Conservation (phyloP, 352 stramenopile species). For the Globisporangium lucens region DNA sequence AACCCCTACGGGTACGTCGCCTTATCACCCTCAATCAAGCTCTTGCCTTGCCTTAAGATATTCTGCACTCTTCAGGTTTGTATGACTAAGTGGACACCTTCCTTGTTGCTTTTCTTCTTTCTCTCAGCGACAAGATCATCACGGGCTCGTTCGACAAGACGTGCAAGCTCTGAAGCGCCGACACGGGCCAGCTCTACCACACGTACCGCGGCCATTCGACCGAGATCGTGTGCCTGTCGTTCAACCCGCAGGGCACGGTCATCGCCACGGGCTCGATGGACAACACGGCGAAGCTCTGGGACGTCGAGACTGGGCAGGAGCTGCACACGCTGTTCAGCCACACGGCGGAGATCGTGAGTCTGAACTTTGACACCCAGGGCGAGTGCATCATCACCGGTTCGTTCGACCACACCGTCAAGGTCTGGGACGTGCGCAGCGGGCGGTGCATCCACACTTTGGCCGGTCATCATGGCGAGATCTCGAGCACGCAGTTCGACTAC, state of each 20-base stretch:
- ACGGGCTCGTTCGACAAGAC: constrained; percentile 96
- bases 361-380: constrained; percentile 94
- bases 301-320: constrained; percentile 93
- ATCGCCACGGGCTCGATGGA: constrained; percentile 93
- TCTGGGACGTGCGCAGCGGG: constrained; percentile 83
- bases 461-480: constrained; percentile 95
- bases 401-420: constrained; percentile 95
- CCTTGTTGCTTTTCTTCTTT: constrained; percentile 11
- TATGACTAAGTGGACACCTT: background rate
- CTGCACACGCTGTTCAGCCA: constrained; percentile 93
- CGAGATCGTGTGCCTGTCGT: constrained; percentile 96
- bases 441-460: constrained; percentile 91
- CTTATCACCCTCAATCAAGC: background rate
- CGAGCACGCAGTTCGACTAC: constrained; percentile 94
- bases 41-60: background rate
- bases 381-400: constrained; percentile 93
- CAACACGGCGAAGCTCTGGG: constrained; percentile 94
- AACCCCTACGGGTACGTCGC: constrained; percentile 90
- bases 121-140: constrained; percentile 90
- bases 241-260: constrained; percentile 91
- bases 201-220: constrained; percentile 94
- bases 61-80: background rate
- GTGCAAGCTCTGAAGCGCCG: constrained; percentile 94
- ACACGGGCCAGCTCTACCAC: constrained; percentile 92
- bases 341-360: constrained; percentile 92